These are phyloP conservation scores for Lathyrus aphaca DNA, from an alignment of 306 rosid genomes.

Conservation along the genomic window DNA sequence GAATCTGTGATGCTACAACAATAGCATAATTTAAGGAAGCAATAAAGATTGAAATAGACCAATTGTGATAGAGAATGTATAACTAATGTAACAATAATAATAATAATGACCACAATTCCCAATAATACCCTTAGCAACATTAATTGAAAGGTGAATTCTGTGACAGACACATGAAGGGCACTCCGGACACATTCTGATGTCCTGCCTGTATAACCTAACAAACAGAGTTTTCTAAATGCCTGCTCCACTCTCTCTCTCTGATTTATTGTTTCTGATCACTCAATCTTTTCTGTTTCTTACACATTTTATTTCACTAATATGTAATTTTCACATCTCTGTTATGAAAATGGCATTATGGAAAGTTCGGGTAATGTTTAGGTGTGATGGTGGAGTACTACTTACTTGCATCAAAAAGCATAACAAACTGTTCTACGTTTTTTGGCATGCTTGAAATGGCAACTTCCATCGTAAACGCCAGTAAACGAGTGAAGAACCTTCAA, in stretches of 20 bases:
- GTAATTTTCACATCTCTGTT: neutral
- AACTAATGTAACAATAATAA: constrained; percentile 22
- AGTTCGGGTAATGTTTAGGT: neutral
- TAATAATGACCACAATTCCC: constrained; percentile 64
- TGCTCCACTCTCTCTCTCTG: constrained; percentile 28
- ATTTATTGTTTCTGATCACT: constrained; percentile 28
- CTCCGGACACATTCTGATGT: constrained; percentile 71
- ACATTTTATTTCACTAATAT: constrained; percentile 27
- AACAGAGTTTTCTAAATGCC: constrained; percentile 39
- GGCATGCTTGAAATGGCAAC: constrained; percentile 91
- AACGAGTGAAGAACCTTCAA: constrained; percentile 79
- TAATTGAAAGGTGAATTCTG: constrained; percentile 19
- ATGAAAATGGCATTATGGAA: constrained; percentile 20
- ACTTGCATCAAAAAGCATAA: constrained; percentile 92
- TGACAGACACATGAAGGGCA: constrained; percentile 59
- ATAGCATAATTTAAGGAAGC: constrained; percentile 57
- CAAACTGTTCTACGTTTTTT: constrained; percentile 76
- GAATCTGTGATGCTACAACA: constrained; percentile 33
- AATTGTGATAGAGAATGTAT: constrained; percentile 42
- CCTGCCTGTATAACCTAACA: constrained; percentile 38
- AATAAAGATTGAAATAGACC: constrained; percentile 52
- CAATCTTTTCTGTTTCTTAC: constrained; percentile 38
- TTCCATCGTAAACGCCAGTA: constrained; percentile 87
- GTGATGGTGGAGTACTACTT: constrained; percentile 44
- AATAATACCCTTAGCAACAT: constrained; percentile 52